phyloP scores from a whole-genome alignment of 2,329 filamentous ascomycete genomes.

The Aureobasidium vineae region DNA sequence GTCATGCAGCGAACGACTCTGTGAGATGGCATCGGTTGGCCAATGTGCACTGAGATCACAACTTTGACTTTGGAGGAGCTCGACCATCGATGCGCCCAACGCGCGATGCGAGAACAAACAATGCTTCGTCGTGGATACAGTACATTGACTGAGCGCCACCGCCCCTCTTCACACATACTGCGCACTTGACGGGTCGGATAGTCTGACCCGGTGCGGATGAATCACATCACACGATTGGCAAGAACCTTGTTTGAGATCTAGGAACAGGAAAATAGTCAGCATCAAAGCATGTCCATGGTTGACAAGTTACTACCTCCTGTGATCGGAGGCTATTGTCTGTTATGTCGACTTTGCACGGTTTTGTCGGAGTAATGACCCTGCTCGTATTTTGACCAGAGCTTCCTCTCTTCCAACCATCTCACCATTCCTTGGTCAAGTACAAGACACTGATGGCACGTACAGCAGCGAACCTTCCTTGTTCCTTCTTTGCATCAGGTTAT shows the following conservation, averaged over 20 bases:
- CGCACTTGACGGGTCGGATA: not conserved
- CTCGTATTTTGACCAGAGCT: not conserved
- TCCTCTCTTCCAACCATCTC: not conserved
- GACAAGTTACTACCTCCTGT: not conserved
- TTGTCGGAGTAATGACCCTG: slow-evolving; percentile 13
- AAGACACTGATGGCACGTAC: not conserved
- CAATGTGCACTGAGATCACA: not conserved
- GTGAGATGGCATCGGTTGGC: not conserved
- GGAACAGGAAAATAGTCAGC: not conserved
- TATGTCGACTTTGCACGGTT: not conserved
- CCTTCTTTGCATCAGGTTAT: not conserved
- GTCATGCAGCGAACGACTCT: not conserved
- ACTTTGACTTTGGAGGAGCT: not conserved
- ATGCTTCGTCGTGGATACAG: not conserved
- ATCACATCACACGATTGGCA: not conserved
- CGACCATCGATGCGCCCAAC: not conserved
- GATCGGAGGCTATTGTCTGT: too few species aligned
- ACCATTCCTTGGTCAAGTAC: not conserved
- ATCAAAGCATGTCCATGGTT: not conserved
- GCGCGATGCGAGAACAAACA: not conserved
- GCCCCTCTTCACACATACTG: not conserved
- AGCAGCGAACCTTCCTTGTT: not conserved
- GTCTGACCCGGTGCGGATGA: not conserved
- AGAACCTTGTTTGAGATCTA: not conserved
- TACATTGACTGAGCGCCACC: not conserved